phyloP scores from a whole-genome alignment of 805 yeast genomes.

The Scheffersomyces lignosus region DNA sequence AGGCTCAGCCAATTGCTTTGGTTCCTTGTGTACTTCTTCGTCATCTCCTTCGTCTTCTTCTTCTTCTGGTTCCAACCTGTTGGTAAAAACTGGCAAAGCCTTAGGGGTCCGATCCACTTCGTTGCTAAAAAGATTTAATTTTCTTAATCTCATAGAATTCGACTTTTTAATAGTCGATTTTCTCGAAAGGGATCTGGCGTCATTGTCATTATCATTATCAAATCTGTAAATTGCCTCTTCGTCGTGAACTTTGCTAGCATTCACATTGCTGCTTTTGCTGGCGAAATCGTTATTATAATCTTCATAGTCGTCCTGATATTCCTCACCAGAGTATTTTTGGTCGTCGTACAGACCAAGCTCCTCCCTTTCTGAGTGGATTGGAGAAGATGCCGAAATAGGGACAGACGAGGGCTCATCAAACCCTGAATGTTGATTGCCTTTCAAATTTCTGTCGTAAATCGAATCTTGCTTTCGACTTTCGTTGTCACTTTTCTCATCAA shows the following conservation, averaged over 20 bases:
- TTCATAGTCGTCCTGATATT: too few species aligned
- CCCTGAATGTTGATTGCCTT: neutral
- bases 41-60: conserved; percentile 4
- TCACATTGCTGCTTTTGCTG: too few species aligned
- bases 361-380: neutral
- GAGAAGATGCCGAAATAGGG: neutral
- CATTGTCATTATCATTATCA: conserved; percentile 28
- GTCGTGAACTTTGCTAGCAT: conserved; percentile 7
- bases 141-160: conserved; percentile 42
- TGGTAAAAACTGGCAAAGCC: neutral
- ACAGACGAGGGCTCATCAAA: neutral
- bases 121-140: conserved; percentile 36
- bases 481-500: neutral
- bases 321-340: too few species aligned
- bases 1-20: neutral
- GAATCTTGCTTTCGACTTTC: conserved; percentile 2
- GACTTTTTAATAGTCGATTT: conserved; percentile 39
- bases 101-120: too few species aligned
- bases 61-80: neutral
- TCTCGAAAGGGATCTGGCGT: conserved; percentile 31
- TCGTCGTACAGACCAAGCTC: too few species aligned
- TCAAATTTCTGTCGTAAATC: too few species aligned
- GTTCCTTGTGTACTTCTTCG: too few species aligned
- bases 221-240: conserved; percentile 29
- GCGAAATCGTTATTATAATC: too few species aligned